Base-by-base conservation (phyloP, 768 basidiomycete species). In the Candolleomyces aberdarensis region DNA sequence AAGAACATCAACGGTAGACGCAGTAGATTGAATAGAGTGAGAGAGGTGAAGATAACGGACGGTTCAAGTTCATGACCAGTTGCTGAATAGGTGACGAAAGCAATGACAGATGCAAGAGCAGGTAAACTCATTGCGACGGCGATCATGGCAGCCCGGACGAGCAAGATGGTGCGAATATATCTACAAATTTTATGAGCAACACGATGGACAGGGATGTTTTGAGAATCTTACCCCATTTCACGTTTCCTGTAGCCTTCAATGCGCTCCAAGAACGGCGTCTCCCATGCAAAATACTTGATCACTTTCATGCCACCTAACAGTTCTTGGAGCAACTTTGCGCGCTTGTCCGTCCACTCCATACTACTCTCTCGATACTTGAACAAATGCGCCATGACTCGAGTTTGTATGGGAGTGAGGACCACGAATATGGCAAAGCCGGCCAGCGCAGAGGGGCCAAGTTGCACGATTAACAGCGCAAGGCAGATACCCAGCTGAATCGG, bases 251-350 rank as follows among this genome's bases (percentile, higher is more conserved):
- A 90, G 46, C 82, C 83, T 32, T 82, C 80, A 29, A 97, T 82
- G 49, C 88, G 85, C 15, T 84, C 76, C 22, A 96, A 79, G 72
- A 93, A 96, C 0, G 95, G 92, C 1, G 73, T 67, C 67, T 94
- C 92, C 92, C 92, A 95, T 5, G 90, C 87, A 72, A 96, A 96
- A 71, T 89, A 88, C 72, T 97, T 97, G 80, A 97, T 91, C 62
- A 96, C 83, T 64, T 92, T 89, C 85, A 97, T 95, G 0, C 92
- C 91, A 14, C 88, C 86, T 0, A 97, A 75, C 1, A 98, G 80
- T 70, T 98, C 96, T 70, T 96, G 94, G 11, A 97, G 81, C 4
- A 95, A 75, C 68, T 93, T 94, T 14, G 91, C 90, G 10, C 96
- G 85, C 69, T 90, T 91, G 69, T 98, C 96, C 5, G 90, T 97